phyloP scores from a whole-genome alignment of 2,329 filamentous ascomycete species.

The Sporothrix curviconia region DNA sequence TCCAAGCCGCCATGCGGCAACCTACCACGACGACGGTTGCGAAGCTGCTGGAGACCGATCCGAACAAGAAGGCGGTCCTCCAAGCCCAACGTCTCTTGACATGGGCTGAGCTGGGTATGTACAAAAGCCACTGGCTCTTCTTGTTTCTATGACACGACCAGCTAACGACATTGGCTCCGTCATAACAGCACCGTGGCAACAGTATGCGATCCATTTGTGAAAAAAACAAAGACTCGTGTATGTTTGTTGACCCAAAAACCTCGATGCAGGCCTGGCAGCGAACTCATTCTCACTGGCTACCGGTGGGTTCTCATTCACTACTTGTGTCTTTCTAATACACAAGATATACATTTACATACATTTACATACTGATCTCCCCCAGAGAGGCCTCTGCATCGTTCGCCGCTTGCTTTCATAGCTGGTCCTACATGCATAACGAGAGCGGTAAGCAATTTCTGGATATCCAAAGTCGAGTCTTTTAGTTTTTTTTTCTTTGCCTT shows the following conservation, averaged over 20 bases:
- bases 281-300: slow-evolving; percentile 5
- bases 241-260: background rate
- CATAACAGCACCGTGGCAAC: slow-evolving; percentile 6
- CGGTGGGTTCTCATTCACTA: background rate
- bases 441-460: slow-evolving; percentile 16
- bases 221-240: background rate
- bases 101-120: background rate
- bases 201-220: background rate
- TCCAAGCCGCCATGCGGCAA: too few relatives aligned
- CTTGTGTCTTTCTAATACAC: background rate
- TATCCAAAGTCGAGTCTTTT: background rate
- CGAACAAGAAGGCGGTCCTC: too few relatives aligned
- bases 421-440: slow-evolving; percentile 27
- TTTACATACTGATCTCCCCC: background rate
- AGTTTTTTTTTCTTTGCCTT: too few relatives aligned
- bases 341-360: too few relatives aligned
- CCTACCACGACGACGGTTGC: too few relatives aligned
- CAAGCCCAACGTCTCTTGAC: background rate
- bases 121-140: too few relatives aligned
- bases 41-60: too few relatives aligned
- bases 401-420: slow-evolving; percentile 22
- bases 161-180: background rate
- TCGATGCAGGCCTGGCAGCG: background rate
- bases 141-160: too few relatives aligned
- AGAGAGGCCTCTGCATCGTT: slow-evolving; percentile 24